A percentile compares a stretch with the other conserved stretches of the same genome.
Conservation (phyloP, 129 eudicot species). For the Pulicaria dysenterica region DNA sequence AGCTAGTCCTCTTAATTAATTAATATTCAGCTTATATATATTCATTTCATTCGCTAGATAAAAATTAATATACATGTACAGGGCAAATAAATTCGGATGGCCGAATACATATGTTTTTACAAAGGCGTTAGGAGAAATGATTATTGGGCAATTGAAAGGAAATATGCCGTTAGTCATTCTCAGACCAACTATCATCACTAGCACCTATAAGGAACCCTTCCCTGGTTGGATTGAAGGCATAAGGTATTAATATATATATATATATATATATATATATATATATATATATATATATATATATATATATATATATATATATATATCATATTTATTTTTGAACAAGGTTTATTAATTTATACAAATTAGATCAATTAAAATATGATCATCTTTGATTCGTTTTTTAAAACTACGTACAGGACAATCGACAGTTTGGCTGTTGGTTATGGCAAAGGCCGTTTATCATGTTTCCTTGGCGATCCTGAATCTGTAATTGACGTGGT, state of each 20-base stretch:
- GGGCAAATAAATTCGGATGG: conserved; percentile 60
- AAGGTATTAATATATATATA: conserved; percentile 25
- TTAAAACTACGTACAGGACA: conserved; percentile 39
- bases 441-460: conserved; percentile 52
- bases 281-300: no score
- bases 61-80: neutral
- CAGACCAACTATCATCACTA: conserved; percentile 57
- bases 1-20: neutral
- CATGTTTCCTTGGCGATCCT: conserved; percentile 50
- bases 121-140: conserved; percentile 70
- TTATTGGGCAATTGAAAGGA: conserved; percentile 40
- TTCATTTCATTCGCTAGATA: neutral
- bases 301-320: no score
- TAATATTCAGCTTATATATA: neutral
- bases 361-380: neutral
- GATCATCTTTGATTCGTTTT: neutral
- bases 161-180: conserved; percentile 37
- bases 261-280: no score
- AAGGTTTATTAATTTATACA: neutral
- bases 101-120: conserved; percentile 67
- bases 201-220: conserved; percentile 62
- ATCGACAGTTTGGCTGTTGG: conserved; percentile 49
- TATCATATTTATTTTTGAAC: neutral
- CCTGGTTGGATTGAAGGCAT: conserved; percentile 67
- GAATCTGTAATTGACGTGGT: conserved; percentile 40